Base-by-base conservation (phyloP, 768 basidiomycete species). In the Mycena latifolia region DNA sequence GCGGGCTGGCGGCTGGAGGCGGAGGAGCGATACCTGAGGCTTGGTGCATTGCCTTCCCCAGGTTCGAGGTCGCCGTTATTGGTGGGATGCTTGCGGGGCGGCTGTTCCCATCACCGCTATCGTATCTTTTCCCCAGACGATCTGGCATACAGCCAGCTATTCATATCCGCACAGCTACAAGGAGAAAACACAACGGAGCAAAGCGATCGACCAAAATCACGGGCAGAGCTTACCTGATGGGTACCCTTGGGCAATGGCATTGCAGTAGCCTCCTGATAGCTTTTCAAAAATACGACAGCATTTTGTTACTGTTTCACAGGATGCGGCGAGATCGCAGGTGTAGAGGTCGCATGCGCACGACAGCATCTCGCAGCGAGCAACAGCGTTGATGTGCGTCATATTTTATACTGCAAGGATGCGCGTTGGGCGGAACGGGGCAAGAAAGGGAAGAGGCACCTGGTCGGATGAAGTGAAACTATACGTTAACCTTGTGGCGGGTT, bases 401-500 rank as follows among this genome's bases (percentile, higher is more conserved):
- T 56, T 50, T 63, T 56, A 33, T 31, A 15, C 22, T 24, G 35
- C 7, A 17, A 28, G 54, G 25, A 39, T 57, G 55, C 63, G 63
- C 22, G 45, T 41, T 61, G 45, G 28, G 52, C 58, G 57, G 58
- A 66, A 22, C 45, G 47, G 17, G n/a, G 28, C 31, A 18, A 41
- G 28, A 53, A 53, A 39, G 57, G 39, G 29, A 60, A 31, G 29
- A 39, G 43, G 63, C 52, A 58, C 29, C 48, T 35, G 4, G 61
- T 51, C 55, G 63, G 63, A 50, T 59, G 46, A 65, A 61, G 58
- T 60, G 65, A 66, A 66, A 66, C 59, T 57, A 57, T 66, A 57
- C 59, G 59, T 57, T 61, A 66, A 66, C 48, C 47, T 66, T 66
- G 43, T 50, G 22, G 41, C 48, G 65, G 47, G 45, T 46, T 58